These are phyloP conservation scores for Grigorovia transvaalensis DNA, from an alignment of 805 yeast genomes.

Conservation along the genomic window DNA sequence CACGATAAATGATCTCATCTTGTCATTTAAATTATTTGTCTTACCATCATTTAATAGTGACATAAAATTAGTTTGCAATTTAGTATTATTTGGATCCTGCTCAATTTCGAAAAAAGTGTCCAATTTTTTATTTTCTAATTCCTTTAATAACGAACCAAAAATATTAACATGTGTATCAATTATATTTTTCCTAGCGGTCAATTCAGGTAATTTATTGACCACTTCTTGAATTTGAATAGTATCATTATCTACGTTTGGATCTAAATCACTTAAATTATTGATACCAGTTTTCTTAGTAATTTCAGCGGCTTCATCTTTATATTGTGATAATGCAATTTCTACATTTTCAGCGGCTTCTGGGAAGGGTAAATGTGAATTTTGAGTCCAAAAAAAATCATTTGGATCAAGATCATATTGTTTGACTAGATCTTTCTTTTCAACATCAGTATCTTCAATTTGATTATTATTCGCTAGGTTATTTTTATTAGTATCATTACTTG, in stretches of 20 bases:
- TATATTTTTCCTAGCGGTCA: constrained; percentile 76
- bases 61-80: constrained; percentile 45
- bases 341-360: constrained; percentile 99
- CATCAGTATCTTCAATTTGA: constrained; percentile 82
- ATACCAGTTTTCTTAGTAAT: constrained; percentile 66
- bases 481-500: constrained; percentile 41
- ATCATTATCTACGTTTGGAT: constrained; percentile 41
- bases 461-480: constrained; percentile 44
- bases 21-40: constrained; percentile 62
- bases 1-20: constrained; percentile 82
- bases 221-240: constrained; percentile 72
- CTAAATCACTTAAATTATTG: constrained; percentile 63
- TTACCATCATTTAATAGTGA: constrained; percentile 44
- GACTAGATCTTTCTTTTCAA: constrained; percentile 19
- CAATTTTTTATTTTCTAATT: constrained; percentile 74
- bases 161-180: constrained; percentile 97
- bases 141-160: constrained; percentile 70
- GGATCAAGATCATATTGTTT: constrained; percentile 84
- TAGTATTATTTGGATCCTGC: constrained; percentile 51
- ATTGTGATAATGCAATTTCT: constrained; percentile 67
- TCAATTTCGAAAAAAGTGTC: constrained; percentile 93
- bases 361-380: constrained; percentile 79
- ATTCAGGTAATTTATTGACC: constrained; percentile 83
- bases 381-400: constrained; percentile 83
- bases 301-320: constrained; percentile 81